Conservation (phyloP, 2,329 filamentous ascomycete genomes). For the Aspergillus viridinutans region DNA sequence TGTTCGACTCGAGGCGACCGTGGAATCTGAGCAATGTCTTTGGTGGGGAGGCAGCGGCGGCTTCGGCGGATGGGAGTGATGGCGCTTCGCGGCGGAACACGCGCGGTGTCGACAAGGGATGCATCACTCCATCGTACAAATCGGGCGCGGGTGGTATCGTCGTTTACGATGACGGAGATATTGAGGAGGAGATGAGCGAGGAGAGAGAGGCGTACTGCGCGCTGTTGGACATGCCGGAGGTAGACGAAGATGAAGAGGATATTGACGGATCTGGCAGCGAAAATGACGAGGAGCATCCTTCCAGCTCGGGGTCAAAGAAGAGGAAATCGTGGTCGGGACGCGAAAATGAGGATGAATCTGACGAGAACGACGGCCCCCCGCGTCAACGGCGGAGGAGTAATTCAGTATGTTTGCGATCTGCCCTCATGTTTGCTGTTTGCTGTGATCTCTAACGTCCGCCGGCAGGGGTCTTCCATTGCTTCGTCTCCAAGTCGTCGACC, state of each 20-base stretch:
- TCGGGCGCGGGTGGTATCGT: slow-evolving; percentile 82
- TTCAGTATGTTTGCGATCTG: slow-evolving; percentile 54
- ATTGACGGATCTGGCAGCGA: slow-evolving; percentile 57
- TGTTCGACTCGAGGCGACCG: slow-evolving; percentile 83
- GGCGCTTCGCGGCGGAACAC: slow-evolving; percentile 47
- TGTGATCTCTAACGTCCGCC: slow-evolving; percentile 10
- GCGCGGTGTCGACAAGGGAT: slow-evolving; percentile 67
- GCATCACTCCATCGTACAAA: slow-evolving; percentile 66
- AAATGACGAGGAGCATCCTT: slow-evolving; percentile 48
- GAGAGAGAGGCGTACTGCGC: slow-evolving; percentile 81
- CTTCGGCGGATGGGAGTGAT: slow-evolving; percentile 47
- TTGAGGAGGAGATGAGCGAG: slow-evolving; percentile 70
- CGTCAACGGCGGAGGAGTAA: slow-evolving; percentile 81
- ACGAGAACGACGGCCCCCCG: slow-evolving; percentile 71
- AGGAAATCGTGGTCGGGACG: slow-evolving; percentile 74
- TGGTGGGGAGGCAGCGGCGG: slow-evolving; percentile 60
- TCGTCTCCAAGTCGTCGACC: slow-evolving; percentile 41
- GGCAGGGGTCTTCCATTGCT: slow-evolving; percentile 38
- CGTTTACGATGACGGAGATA: slow-evolving; percentile 94
- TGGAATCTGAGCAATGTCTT: slow-evolving; percentile 97
- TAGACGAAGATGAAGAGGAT: slow-evolving; percentile 70
- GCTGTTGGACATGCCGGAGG: slow-evolving; percentile 84
- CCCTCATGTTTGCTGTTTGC: neutral
- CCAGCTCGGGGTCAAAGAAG: slow-evolving; percentile 53
- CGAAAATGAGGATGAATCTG: slow-evolving; percentile 62